Base-by-base conservation (phyloP, 2,329 filamentous ascomycete genomes). In the Claviceps monticola region DNA sequence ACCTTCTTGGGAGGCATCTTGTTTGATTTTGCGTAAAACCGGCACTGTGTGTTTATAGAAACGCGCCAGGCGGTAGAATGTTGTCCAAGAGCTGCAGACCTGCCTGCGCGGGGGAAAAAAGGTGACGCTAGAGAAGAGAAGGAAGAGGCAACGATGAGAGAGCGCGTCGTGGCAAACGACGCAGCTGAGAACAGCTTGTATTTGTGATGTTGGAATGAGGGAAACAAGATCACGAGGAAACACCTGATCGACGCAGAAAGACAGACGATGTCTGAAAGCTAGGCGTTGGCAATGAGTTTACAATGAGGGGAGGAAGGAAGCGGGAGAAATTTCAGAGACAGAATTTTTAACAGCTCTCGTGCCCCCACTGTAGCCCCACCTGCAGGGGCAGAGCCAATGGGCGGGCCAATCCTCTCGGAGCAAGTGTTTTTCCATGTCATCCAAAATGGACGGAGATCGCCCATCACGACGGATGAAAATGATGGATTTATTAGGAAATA, bases 1-100 rank as follows among this genome's bases (percentile, higher is more conserved):
- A 73, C 75, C 75, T 97, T 97, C 80, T 98, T 98, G 69, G 93
- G 93, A 73, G 88, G 78, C 93, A 98, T 98, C 69, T 81, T 76
- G 69, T 71, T 75, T 69, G 78, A 83, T 65, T 76, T 79, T 64
- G 75, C 74, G 75, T 82, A 82, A 60, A 66, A 69, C 64, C 78
- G 73, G 65, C 68, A 72, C 59, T 73, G 69, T 68, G 72, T 69
- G 61, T 65, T 66, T 61, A 75, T 59, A 64, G 70, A 69, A 67
- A 71, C 73, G 68, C 74, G 71, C 66, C 72, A 71, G 72, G 76
- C 70, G 66, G 68, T 66, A 63, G 71, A 71, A 73, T 71, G 62
- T 65, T 67, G 66, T 67, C 70, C 63, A 64, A 67, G 61, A 74
- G 78, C 73, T 59, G 79, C 80, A 84, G 81, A 74, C 72, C 82